These are phyloP conservation scores for Pseudopyrenochaeta lycopersici DNA, from an alignment of 2,329 filamentous ascomycete species.

Conservation along the genomic window DNA sequence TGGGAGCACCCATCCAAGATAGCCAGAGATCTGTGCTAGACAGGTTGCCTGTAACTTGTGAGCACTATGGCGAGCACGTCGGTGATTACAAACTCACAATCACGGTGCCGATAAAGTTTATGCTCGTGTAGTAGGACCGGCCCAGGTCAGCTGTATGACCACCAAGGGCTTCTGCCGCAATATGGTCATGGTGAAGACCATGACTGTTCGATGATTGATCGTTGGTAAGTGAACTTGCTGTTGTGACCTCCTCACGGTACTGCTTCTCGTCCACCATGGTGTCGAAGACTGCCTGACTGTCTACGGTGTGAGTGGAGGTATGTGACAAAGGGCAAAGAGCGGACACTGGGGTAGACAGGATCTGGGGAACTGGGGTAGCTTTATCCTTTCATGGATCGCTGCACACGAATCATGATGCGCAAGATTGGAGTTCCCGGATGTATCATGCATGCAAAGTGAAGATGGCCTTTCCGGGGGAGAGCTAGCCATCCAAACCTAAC, in stretches of 20 bases:
- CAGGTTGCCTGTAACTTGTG: constrained; percentile 32
- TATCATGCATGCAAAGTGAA: constrained; percentile 2
- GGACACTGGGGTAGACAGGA: constrained; percentile 3
- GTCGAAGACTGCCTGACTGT: not conserved
- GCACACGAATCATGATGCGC: constrained; percentile 8
- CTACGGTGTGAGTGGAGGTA: not conserved
- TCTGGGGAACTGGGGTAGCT: constrained; percentile 12
- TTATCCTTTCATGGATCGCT: constrained; percentile 6
- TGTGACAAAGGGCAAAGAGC: not conserved
- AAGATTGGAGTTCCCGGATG: constrained; percentile 10
- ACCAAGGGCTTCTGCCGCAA: constrained; percentile 39
- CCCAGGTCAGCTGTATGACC: constrained; percentile 36
- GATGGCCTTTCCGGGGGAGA: constrained; percentile 1
- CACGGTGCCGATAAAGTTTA: constrained; percentile 41
- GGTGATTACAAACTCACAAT: constrained; percentile 25
- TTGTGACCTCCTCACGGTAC: constrained; percentile 16
- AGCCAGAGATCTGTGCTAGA: constrained; percentile 42
- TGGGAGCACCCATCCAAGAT: constrained; percentile 42
- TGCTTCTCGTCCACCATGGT: constrained; percentile 34
- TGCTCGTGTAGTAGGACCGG: constrained; percentile 34
- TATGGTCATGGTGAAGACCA: constrained; percentile 40
- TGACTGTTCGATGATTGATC: constrained; percentile 12
- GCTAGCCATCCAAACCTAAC: not conserved
- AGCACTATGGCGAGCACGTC: not conserved
- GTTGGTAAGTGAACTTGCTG: constrained; percentile 9